Conservation (phyloP, 208 protist genomes). For the Crithidia brevicula region DNA sequence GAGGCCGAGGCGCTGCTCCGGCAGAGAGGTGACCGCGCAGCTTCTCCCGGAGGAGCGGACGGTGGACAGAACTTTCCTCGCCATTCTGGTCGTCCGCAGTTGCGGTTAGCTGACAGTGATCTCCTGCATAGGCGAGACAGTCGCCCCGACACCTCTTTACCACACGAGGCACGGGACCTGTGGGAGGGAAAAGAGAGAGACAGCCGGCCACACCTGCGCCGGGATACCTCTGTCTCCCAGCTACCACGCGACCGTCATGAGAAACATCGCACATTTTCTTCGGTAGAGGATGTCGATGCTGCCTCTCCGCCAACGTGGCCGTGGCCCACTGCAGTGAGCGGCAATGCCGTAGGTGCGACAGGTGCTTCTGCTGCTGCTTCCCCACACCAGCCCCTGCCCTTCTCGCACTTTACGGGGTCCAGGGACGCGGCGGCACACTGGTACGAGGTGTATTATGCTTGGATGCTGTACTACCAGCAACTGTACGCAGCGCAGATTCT, state of each 20-base stretch:
- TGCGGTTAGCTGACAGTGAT: no score
- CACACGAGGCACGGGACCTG: no score
- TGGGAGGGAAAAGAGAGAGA: no score
- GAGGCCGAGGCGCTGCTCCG: constrained; percentile 19
- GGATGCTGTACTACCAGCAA: constrained; percentile 74
- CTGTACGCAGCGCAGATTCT: constrained; percentile 38
- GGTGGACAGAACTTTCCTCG: background rate
- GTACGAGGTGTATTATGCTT: constrained; percentile 65
- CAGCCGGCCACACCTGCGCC: no score
- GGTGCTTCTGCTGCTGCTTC: background rate
- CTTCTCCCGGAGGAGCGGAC: background rate
- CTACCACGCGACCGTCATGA: no score
- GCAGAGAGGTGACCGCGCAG: background rate
- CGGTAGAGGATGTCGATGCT: no score
- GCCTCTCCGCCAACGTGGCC: no score
- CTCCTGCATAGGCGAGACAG: no score
- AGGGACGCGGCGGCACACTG: constrained; percentile 32
- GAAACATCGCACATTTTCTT: no score
- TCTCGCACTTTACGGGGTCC: background rate
- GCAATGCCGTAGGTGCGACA: background rate
- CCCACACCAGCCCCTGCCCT: background rate
- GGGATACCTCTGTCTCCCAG: no score
- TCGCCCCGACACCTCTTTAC: no score
- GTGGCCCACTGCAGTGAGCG: background rate
- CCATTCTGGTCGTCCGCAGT: no score